phyloP scores from a whole-genome alignment of 495 filamentous ascomycete genomes.

The Penicillium macrosclerotiorum region DNA sequence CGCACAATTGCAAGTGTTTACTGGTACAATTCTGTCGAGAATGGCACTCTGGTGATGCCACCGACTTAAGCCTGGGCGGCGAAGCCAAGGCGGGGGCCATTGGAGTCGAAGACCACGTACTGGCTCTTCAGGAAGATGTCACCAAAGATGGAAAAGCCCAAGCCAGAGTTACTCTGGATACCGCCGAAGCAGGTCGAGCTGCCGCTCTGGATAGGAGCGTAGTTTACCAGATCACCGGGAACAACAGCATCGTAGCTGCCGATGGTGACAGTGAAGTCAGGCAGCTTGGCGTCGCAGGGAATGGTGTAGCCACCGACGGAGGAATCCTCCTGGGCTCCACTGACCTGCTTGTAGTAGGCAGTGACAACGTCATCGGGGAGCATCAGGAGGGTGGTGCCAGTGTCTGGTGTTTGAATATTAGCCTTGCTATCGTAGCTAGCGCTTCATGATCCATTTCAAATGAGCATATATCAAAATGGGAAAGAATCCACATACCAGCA shows the following conservation, averaged over 20 bases:
- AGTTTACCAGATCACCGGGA: slow-evolving; percentile 44
- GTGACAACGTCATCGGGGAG: slow-evolving; percentile 54
- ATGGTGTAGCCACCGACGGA: slow-evolving; percentile 64
- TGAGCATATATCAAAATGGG: background rate
- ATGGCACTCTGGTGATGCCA: slow-evolving; percentile 6
- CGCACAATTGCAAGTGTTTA: no score
- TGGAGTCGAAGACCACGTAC: slow-evolving; percentile 71
- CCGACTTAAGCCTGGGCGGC: slow-evolving; percentile 42
- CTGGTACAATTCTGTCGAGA: no score
- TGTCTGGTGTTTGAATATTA: slow-evolving; percentile 34
- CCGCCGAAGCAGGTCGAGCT: slow-evolving; percentile 61
- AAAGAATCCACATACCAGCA: slow-evolving; percentile 29
- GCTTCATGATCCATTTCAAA: no score
- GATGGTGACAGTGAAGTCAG: slow-evolving; percentile 61
- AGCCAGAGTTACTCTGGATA: slow-evolving; percentile 59
- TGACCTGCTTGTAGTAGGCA: slow-evolving; percentile 63
- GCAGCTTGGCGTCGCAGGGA: slow-evolving; percentile 60
- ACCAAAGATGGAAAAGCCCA: slow-evolving; percentile 69
- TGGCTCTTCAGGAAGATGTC: slow-evolving; percentile 79
- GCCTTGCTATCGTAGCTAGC: background rate
- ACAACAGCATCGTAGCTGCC: slow-evolving; percentile 43
- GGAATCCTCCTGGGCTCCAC: slow-evolving; percentile 44
- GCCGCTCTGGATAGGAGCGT: slow-evolving; percentile 37
- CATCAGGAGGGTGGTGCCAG: slow-evolving; percentile 72
- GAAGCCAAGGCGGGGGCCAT: slow-evolving; percentile 58